These are phyloP conservation scores for Canavalia ensiformis DNA, from an alignment of 306 rosid species.

Conservation along the genomic window DNA sequence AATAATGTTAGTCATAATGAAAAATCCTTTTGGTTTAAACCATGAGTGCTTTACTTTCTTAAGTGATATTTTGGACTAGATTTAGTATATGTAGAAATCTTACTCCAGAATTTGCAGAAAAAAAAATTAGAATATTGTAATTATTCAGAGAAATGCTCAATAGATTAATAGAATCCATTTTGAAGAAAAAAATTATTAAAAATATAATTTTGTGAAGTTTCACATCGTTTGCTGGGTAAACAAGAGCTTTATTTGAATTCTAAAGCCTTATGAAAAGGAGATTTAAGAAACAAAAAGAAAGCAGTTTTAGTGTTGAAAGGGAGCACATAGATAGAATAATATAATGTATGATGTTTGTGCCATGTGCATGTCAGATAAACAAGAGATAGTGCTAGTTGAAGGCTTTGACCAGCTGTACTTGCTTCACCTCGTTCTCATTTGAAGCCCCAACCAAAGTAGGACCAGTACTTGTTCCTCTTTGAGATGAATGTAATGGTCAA, in stretches of 20 bases:
- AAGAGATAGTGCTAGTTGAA: conserved; percentile 51
- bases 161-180: too few relatives aligned
- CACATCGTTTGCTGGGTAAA: too few relatives aligned
- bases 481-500: conserved; percentile 36
- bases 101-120: neutral
- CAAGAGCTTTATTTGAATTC: neutral
- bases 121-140: neutral
- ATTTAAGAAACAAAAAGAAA: conserved; percentile 14
- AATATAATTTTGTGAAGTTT: too few relatives aligned
- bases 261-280: neutral
- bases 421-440: conserved; percentile 48
- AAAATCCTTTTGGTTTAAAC: neutral
- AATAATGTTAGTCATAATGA: neutral
- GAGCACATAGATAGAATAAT: conserved; percentile 15
- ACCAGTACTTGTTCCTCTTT: conserved; percentile 44
- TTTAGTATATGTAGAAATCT: neutral
- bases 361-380: conserved; percentile 53
- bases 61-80: neutral
- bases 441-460: conserved; percentile 42
- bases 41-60: neutral
- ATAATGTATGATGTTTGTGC: conserved; percentile 20
- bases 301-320: conserved; percentile 6
- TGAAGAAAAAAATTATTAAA: too few relatives aligned
- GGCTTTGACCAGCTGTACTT: conserved; percentile 48
- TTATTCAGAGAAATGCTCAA: neutral